A percentile compares a stretch with the other conserved stretches of the same genome.
phyloP scores from a whole-genome alignment of 345 rosid species.

The Rhizophora mangle region DNA sequence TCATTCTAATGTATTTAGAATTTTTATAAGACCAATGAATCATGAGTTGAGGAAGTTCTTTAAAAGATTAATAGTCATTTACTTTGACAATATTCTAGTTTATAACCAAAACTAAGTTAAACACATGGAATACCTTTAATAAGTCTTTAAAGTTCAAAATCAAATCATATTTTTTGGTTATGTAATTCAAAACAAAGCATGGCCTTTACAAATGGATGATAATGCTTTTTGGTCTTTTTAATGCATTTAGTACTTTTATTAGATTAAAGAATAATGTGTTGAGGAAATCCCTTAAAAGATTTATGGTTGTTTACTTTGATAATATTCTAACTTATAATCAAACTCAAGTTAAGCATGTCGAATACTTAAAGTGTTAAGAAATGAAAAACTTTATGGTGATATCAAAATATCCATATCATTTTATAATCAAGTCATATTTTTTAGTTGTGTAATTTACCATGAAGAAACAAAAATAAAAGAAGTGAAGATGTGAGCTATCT shows the following conservation, averaged over 20 bases:
- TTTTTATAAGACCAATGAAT: not conserved
- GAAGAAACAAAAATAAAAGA: not conserved
- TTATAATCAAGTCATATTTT: not conserved
- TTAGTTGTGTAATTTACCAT: not conserved
- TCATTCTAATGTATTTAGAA: not conserved
- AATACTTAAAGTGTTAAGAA: not conserved
- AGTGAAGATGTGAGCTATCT: not conserved
- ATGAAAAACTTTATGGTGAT: constrained; percentile 1
- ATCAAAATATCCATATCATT: not conserved
- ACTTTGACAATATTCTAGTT: not conserved
- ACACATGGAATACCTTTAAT: not conserved
- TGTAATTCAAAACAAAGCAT: not conserved
- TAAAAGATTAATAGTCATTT: not conserved
- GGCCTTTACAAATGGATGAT: not conserved
- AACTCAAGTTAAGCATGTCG: not conserved
- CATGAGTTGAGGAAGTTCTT: not conserved
- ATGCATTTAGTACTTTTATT: not conserved
- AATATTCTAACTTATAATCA: not conserved
- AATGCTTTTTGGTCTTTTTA: not conserved
- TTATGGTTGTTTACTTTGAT: not conserved
- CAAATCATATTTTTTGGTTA: not conserved
- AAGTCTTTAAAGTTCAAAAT: not conserved
- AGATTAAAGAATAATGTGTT: not conserved
- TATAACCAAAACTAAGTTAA: not conserved
- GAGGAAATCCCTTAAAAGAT: not conserved